Evolutionary conservation across 2,329 filamentous ascomycete genomes (phyloP).

Genomic region (Cladophialophora exuberans): DNA sequence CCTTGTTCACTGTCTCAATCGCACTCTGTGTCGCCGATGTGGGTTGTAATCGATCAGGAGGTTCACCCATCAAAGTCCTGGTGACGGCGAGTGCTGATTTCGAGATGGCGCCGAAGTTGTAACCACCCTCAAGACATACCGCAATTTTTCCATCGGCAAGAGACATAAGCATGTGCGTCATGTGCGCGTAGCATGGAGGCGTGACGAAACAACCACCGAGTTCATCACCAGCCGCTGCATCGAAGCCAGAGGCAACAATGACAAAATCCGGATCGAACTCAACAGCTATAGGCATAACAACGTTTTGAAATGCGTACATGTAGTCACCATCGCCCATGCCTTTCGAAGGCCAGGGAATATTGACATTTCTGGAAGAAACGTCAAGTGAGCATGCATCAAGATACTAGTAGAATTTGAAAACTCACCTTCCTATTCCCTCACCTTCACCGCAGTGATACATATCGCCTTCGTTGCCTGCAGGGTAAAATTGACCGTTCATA

Average conservation of each 20-base stretch:
- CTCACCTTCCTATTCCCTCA: slow-evolving; percentile 59
- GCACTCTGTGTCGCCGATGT: slow-evolving; percentile 54
- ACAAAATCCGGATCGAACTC: slow-evolving; percentile 95
- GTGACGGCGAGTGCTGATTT: slow-evolving; percentile 90
- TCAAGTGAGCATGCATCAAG: slow-evolving; percentile 22
- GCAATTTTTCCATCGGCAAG: slow-evolving; percentile 86
- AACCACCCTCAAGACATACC: slow-evolving; percentile 93
- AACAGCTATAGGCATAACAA: slow-evolving; percentile 92
- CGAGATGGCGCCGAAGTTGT: slow-evolving; percentile 91
- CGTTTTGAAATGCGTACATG: slow-evolving; percentile 89
- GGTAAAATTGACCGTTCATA: slow-evolving; percentile 82
- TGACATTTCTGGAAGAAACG: slow-evolving; percentile 59
- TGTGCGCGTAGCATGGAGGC: slow-evolving; percentile 90
- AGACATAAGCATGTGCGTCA: slow-evolving; percentile 99
- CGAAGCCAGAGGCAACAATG: slow-evolving; percentile 93
- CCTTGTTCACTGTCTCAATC: slow-evolving; percentile 60
- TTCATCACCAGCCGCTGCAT: slow-evolving; percentile 90
- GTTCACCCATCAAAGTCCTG: slow-evolving; percentile 91
- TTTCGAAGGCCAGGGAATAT: slow-evolving; percentile 69
- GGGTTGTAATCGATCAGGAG: slow-evolving; percentile 65
- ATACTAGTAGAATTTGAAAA: slow-evolving; percentile 1
- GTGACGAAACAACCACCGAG: slow-evolving; percentile 92
- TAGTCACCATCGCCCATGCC: slow-evolving; percentile 97
- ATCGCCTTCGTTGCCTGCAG: slow-evolving; percentile 63
- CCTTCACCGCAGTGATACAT: slow-evolving; percentile 63